Conservation (phyloP, 495 filamentous ascomycete genomes). For the Penicillium daleae region DNA sequence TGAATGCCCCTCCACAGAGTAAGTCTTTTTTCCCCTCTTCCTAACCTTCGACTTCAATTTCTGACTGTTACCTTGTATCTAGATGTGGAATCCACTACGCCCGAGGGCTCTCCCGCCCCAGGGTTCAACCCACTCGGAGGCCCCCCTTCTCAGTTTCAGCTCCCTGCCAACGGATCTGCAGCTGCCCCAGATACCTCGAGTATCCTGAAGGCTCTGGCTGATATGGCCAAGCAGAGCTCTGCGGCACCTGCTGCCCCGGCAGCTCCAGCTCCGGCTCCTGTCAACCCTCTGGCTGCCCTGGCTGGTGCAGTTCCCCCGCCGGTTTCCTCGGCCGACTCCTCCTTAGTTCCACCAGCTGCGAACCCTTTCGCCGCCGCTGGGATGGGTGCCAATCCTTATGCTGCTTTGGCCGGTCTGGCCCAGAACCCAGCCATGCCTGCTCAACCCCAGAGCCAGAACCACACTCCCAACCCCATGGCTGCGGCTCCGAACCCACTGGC, state of each 20-base stretch:
- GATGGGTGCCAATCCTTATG: constrained; percentile 60
- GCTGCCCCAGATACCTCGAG: constrained; percentile 64
- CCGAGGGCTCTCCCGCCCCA: constrained; percentile 74
- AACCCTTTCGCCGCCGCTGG: constrained; percentile 58
- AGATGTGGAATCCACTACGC: constrained; percentile 75
- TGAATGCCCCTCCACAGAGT: constrained; percentile 68
- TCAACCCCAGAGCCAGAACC: constrained; percentile 52
- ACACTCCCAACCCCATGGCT: constrained; percentile 46
- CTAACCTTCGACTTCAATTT: neutral
- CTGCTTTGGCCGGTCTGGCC: constrained; percentile 41
- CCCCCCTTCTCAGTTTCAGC: neutral
- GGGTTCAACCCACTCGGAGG: constrained; percentile 47
- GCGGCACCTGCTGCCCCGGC: constrained; percentile 58
- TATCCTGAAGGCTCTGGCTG: constrained; percentile 81
- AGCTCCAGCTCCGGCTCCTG: constrained; percentile 51
- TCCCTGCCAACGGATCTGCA: constrained; percentile 35
- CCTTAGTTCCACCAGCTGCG: constrained; percentile 53
- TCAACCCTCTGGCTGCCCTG: constrained; percentile 60
- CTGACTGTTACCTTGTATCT: constrained; percentile 32
- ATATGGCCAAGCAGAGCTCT: constrained; percentile 82
- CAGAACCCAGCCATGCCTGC: constrained; percentile 44
- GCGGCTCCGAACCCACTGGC: constrained; percentile 51
- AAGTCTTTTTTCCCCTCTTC: constrained; percentile 42
- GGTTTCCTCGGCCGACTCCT: constrained; percentile 50
- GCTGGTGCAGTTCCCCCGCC: constrained; percentile 50